Evolutionary conservation across 768 basidiomycete genomes (phyloP).

Genomic region (Tricholoma matsutake): DNA sequence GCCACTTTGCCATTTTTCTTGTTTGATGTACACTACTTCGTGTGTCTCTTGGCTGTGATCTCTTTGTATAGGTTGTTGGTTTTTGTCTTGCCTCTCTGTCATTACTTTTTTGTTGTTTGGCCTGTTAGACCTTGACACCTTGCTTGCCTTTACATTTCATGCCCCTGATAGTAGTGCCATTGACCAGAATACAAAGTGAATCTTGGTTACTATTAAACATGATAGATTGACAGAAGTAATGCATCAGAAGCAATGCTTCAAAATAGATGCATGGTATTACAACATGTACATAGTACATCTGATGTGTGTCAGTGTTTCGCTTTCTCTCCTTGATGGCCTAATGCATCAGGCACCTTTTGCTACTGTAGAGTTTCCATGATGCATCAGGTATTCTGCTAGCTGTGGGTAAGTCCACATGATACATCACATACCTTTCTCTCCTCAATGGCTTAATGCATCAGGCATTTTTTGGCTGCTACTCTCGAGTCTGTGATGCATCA

Average conservation of each 20-base stretch:
- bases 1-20: not conserved
- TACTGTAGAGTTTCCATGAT: too few species aligned
- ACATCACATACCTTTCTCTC: too few species aligned
- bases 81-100: not conserved
- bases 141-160: not conserved
- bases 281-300: not conserved
- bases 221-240: too few species aligned
- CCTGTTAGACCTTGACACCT: not conserved
- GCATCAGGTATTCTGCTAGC: too few species aligned
- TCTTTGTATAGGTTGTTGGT: not conserved
- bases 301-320: not conserved
- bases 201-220: too few species aligned
- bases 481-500: too few species aligned
- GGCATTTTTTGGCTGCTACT: too few species aligned
- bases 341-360: too few species aligned
- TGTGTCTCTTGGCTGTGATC: slow-evolving; percentile 1
- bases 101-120: not conserved
- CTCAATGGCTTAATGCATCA: too few species aligned
- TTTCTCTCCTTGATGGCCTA: too few species aligned
- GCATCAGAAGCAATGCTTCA: not conserved
- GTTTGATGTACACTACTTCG: not conserved
- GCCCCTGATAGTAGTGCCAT: not conserved
- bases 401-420: too few species aligned
- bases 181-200: too few species aligned
- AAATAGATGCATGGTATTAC: not conserved